These are phyloP conservation scores for Diplodia scrobiculata DNA, from an alignment of 2,329 filamentous ascomycete species.

Conservation along the genomic window DNA sequence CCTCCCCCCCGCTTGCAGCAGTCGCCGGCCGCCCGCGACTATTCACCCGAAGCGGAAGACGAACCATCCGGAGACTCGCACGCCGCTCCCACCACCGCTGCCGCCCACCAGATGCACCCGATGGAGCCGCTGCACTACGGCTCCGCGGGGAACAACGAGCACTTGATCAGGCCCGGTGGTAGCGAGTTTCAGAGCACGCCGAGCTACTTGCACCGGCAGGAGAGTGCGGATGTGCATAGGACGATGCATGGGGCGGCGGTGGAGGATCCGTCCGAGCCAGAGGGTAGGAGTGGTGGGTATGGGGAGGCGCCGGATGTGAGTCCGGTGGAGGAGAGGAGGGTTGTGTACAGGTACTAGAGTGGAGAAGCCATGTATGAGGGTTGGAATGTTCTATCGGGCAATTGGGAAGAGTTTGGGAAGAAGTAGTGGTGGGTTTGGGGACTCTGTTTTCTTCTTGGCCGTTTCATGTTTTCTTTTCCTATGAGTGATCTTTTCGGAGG, in stretches of 20 bases:
- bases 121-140: slow-evolving; percentile 25
- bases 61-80: slow-evolving; percentile 49
- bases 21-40: slow-evolving; percentile 1
- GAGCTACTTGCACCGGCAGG: slow-evolving; percentile 49
- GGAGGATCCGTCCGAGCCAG: background rate
- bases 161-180: slow-evolving; percentile 2
- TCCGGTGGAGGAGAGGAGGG: slow-evolving; percentile 28
- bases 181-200: slow-evolving; percentile 42
- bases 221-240: slow-evolving; percentile 47
- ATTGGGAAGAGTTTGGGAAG: background rate
- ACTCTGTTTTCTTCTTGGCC: background rate
- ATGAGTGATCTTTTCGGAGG: background rate
- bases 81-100: background rate
- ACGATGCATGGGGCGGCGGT: slow-evolving; percentile 51
- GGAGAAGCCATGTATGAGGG: background rate
- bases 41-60: background rate
- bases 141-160: slow-evolving; percentile 25
- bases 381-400: background rate
- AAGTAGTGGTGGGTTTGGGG: background rate
- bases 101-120: background rate
- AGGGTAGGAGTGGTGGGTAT: background rate
- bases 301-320: slow-evolving; percentile 23
- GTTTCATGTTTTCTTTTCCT: background rate
- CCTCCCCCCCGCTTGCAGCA: slow-evolving; percentile 15
- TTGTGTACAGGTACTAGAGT: slow-evolving; percentile 26